A percentile compares a stretch with the other conserved stretches of the same genome.
Conservation (phyloP, 2,329 filamentous ascomycete species). For the Cordyceps tenuipes region DNA sequence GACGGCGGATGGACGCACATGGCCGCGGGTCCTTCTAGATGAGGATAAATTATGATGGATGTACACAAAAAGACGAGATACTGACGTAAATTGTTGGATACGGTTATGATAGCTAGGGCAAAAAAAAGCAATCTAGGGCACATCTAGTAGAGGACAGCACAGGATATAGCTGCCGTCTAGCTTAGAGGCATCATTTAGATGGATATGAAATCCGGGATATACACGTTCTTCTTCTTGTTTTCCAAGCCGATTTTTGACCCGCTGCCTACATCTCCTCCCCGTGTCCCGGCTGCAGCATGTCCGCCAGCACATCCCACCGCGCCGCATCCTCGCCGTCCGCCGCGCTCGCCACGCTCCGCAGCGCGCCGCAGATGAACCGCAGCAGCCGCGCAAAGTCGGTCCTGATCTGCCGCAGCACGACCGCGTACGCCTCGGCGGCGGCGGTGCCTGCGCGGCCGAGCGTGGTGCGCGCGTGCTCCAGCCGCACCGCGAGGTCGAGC, state of each 20-base stretch:
- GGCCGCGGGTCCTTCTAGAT: conserved; percentile 49
- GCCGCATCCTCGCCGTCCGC: conserved; percentile 47
- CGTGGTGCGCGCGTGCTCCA: conserved; percentile 43
- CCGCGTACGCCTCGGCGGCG: conserved; percentile 30
- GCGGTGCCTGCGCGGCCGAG: conserved; percentile 18
- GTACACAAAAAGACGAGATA: neutral
- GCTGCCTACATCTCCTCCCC: conserved; percentile 1
- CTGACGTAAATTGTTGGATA: neutral
- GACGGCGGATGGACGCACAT: conserved; percentile 60
- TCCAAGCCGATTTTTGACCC: too few species aligned
- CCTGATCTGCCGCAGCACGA: conserved; percentile 45
- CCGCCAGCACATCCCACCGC: conserved; percentile 66
- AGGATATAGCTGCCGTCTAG: neutral
- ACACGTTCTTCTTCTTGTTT: neutral
- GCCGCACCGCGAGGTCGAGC: conserved; percentile 59
- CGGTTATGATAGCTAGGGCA: neutral
- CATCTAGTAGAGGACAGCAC: neutral
- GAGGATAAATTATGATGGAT: neutral
- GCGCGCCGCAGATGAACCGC: conserved; percentile 57
- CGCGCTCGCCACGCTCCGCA: conserved; percentile 62
- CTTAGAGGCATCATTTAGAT: neutral
- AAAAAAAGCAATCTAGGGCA: neutral
- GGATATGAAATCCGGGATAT: neutral
- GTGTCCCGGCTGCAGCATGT: conserved; percentile 51
- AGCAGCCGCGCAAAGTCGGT: conserved; percentile 53